Conservation (phyloP, 2,329 filamentous ascomycete genomes). For the Sclerotiophoma versabilis region DNA sequence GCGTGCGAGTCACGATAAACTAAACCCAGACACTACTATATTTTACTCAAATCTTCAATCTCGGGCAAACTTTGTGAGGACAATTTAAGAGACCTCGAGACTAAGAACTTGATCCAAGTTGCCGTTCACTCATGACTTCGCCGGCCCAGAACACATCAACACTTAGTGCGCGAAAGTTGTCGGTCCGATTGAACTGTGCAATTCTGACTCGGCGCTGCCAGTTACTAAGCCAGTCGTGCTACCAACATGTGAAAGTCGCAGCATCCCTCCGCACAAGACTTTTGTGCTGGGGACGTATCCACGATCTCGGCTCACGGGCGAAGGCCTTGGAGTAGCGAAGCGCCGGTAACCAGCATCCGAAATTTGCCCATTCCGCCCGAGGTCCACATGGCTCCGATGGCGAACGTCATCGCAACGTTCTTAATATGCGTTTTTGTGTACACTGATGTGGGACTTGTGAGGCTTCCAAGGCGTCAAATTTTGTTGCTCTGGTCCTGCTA, state of each 20-base stretch:
- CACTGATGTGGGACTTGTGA: background rate
- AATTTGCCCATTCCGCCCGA: conserved; percentile 1
- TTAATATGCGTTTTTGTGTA: background rate
- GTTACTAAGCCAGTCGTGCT: background rate
- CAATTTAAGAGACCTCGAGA: background rate
- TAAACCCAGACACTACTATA: background rate
- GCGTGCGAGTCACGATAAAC: conserved; percentile 30
- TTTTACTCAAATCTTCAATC: no score
- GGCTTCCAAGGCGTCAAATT: background rate
- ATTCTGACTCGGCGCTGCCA: conserved; percentile 2
- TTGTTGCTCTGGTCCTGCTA: background rate
- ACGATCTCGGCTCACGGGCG: conserved; percentile 3
- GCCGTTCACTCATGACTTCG: background rate
- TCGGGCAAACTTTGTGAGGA: no score
- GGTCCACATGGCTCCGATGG: background rate
- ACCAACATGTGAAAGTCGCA: background rate
- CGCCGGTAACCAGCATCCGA: conserved; percentile 1
- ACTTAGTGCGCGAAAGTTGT: background rate
- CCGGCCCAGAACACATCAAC: background rate
- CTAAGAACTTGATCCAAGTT: background rate
- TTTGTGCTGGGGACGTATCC: background rate
- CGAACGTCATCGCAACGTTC: background rate
- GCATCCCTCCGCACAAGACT: background rate
- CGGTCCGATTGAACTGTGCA: background rate
- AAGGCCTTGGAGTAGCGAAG: conserved; percentile 1